These are phyloP conservation scores for Pyronema domesticum DNA, from an alignment of 495 filamentous ascomycete genomes.

Conservation along the genomic window DNA sequence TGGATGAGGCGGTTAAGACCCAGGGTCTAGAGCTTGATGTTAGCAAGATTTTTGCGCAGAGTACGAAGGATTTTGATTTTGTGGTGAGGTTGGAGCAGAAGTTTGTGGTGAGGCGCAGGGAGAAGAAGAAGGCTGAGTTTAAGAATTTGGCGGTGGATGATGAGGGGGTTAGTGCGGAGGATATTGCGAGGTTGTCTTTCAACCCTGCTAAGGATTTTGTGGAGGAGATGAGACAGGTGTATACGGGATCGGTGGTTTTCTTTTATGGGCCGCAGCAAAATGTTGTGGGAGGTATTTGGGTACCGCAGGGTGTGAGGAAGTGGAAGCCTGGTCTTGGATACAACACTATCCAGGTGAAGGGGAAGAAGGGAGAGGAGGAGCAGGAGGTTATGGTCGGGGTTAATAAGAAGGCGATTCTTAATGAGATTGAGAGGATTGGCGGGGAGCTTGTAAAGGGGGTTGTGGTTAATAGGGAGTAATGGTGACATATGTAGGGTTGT, in stretches of 20 bases:
- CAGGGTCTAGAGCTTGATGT: constrained; percentile 39
- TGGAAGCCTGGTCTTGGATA: constrained; percentile 22
- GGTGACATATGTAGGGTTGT: too few relatives aligned
- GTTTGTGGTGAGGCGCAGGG: constrained; percentile 23
- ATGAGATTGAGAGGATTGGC: constrained; percentile 60
- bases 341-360: constrained; percentile 14
- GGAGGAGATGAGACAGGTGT: constrained; percentile 28
- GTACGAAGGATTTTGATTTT: constrained; percentile 66
- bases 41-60: constrained; percentile 47
- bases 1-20: constrained; percentile 41
- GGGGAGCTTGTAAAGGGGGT: constrained; percentile 39
- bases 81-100: constrained; percentile 49
- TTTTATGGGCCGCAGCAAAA: constrained; percentile 36
- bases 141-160: constrained; percentile 49
- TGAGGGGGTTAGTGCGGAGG: background rate
- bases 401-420: constrained; percentile 55
- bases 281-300: constrained; percentile 50
- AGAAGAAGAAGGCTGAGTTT: constrained; percentile 29
- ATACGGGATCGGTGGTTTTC: constrained; percentile 39
- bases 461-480: constrained; percentile 27
- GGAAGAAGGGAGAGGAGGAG: background rate
- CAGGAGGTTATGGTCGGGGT: constrained; percentile 28
- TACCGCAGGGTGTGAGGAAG: constrained; percentile 32
- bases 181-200: constrained; percentile 14
- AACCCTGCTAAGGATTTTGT: constrained; percentile 8